A percentile compares a stretch with the other conserved stretches of the same genome.
Conservation (phyloP, 2,329 filamentous ascomycete species). For the Leptographium wingfieldii region DNA sequence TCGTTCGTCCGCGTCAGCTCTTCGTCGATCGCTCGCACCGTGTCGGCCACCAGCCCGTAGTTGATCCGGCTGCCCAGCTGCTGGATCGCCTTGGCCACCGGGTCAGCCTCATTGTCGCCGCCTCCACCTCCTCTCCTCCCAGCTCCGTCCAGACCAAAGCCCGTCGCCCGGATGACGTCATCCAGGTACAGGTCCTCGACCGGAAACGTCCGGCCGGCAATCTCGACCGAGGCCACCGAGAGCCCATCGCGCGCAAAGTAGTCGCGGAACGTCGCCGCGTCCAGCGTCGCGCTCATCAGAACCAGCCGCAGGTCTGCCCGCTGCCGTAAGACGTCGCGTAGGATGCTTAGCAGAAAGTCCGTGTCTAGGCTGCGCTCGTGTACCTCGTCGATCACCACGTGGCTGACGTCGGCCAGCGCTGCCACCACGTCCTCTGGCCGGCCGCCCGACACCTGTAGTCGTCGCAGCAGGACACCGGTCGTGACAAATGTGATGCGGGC, state of each 20-base stretch:
- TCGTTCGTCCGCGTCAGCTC: slow-evolving; percentile 52
- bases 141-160: slow-evolving; percentile 39
- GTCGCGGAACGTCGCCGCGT: slow-evolving; percentile 69
- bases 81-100: slow-evolving; percentile 58
- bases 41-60: slow-evolving; percentile 72
- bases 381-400: slow-evolving; percentile 92
- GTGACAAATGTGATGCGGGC: slow-evolving; percentile 95
- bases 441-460: slow-evolving; percentile 81
- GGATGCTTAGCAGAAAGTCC: slow-evolving; percentile 79
- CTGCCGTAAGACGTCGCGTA: slow-evolving; percentile 66
- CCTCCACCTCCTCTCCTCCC: not conserved
- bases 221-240: slow-evolving; percentile 70
- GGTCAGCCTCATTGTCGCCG: slow-evolving; percentile 32
- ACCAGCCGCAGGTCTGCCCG: slow-evolving; percentile 77
- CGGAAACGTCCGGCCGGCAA: slow-evolving; percentile 77
- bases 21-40: slow-evolving; percentile 68
- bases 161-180: slow-evolving; percentile 69
- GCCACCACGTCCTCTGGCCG: slow-evolving; percentile 66
- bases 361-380: slow-evolving; percentile 93
- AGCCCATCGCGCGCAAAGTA: slow-evolving; percentile 64
- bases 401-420: slow-evolving; percentile 79
- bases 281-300: slow-evolving; percentile 91
- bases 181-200: slow-evolving; percentile 86
- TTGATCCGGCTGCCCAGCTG: slow-evolving; percentile 76
- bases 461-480: slow-evolving; percentile 79